Conservation (phyloP, 73 alveolate species). For the Chromera velia region DNA sequence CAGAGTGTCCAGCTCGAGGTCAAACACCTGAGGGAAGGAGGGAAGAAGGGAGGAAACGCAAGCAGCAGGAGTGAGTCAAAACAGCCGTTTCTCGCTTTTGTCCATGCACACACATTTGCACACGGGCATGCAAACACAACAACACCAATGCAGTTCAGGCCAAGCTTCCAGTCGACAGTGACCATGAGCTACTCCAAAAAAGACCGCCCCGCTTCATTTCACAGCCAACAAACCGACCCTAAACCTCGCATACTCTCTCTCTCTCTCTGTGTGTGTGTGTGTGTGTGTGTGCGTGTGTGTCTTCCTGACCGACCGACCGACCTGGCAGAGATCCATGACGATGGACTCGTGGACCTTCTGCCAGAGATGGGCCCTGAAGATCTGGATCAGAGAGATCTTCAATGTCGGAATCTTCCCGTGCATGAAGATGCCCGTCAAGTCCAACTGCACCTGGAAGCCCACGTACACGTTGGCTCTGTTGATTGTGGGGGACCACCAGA, state of each 20-base stretch:
- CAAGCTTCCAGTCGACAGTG: no score
- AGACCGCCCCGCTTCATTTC: not conserved
- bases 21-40: conserved; percentile 95
- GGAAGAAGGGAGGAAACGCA: no score
- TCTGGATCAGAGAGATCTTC: conserved; percentile 94
- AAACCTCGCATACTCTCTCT: not conserved
- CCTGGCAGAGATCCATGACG: conserved; percentile 96
- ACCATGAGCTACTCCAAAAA: no score
- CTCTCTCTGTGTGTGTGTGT: not conserved
- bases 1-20: conserved; percentile 92
- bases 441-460: conserved; percentile 98
- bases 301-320: no score
- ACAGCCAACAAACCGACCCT: not conserved
- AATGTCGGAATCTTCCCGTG: conserved; percentile 99
- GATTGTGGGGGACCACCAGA: conserved; percentile 99
- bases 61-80: no score
- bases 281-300: no score
- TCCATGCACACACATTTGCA: no score
- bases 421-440: conserved; percentile 99
- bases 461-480: conserved; percentile 99
- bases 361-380: conserved; percentile 98
- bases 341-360: conserved; percentile 98
- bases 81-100: no score
- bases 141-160: no score
- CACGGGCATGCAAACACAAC: no score